phyloP scores from a whole-genome alignment of 257 asterid genomes.

The Solanum stenotomum region DNA sequence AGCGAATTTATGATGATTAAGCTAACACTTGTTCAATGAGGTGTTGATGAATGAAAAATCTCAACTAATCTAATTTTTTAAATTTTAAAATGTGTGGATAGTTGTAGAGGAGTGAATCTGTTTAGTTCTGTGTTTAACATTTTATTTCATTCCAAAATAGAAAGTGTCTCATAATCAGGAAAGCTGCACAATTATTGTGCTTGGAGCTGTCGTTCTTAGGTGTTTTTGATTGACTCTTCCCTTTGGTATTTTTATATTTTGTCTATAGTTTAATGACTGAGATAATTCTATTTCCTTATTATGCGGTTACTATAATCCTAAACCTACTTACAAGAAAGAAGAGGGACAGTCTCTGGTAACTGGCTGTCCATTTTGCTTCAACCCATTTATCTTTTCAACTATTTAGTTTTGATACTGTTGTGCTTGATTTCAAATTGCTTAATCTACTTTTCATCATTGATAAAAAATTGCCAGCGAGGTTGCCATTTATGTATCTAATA shows the following conservation, averaged over 20 bases:
- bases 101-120: neutral
- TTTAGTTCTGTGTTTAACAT: neutral
- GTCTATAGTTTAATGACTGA: neutral
- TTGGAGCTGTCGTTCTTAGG: neutral
- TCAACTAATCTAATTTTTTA: neutral
- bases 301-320: neutral
- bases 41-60: neutral
- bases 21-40: neutral
- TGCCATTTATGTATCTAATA: neutral
- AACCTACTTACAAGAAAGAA: neutral
- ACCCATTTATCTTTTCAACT: neutral
- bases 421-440: neutral
- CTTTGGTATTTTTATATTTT: neutral
- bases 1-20: neutral
- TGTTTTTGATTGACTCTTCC: neutral
- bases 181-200: neutral
- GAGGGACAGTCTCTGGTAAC: neutral
- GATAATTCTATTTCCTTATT: neutral
- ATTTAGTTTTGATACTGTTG: neutral
- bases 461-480: neutral
- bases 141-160: neutral
- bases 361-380: conserved; percentile 1
- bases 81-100: neutral
- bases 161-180: neutral
- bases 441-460: neutral